phyloP scores from a whole-genome alignment of 768 basidiomycete genomes.

The Mrakia gelida region DNA sequence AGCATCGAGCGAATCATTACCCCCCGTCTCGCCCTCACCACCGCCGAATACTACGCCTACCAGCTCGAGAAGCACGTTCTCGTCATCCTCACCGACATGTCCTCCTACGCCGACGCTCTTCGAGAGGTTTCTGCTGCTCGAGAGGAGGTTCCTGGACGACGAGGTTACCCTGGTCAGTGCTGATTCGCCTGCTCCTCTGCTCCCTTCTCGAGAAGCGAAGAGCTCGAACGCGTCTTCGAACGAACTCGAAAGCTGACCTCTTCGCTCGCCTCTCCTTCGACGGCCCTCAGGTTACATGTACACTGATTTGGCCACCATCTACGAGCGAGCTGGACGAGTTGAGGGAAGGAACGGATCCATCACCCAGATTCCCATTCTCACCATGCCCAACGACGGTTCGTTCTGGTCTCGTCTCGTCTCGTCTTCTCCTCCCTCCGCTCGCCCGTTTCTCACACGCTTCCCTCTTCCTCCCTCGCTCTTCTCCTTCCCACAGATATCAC shows the following conservation, averaged over 20 bases:
- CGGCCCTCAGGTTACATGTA: slow-evolving; percentile 66
- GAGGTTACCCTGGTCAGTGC: slow-evolving; percentile 68
- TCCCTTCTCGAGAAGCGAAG: too few species aligned
- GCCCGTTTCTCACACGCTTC: not conserved
- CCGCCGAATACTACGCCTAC: slow-evolving; percentile 99
- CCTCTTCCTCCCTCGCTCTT: not conserved
- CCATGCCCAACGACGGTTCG: slow-evolving; percentile 99
- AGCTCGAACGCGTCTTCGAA: too few species aligned
- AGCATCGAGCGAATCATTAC: slow-evolving; percentile 98
- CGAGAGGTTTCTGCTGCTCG: slow-evolving; percentile 98
- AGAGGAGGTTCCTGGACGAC: slow-evolving; percentile 98
- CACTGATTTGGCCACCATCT: slow-evolving; percentile 97
- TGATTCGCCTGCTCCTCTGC: too few species aligned
- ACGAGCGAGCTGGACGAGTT: slow-evolving; percentile 98
- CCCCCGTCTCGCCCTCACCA: slow-evolving; percentile 93
- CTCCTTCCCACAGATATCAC: slow-evolving; percentile 72
- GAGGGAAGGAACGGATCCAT: slow-evolving; percentile 97
- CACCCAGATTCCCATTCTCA: slow-evolving; percentile 98
- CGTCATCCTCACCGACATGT: slow-evolving; percentile 99
- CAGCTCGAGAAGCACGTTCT: slow-evolving; percentile 99
- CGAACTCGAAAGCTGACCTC: not conserved
- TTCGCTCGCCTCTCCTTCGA: not conserved
- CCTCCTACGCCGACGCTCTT: slow-evolving; percentile 91
- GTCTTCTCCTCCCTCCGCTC: not conserved
- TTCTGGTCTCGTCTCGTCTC: slow-evolving; percentile 20